phyloP scores from a whole-genome alignment of 2,329 filamentous ascomycete species.

The Orbilia javanica region DNA sequence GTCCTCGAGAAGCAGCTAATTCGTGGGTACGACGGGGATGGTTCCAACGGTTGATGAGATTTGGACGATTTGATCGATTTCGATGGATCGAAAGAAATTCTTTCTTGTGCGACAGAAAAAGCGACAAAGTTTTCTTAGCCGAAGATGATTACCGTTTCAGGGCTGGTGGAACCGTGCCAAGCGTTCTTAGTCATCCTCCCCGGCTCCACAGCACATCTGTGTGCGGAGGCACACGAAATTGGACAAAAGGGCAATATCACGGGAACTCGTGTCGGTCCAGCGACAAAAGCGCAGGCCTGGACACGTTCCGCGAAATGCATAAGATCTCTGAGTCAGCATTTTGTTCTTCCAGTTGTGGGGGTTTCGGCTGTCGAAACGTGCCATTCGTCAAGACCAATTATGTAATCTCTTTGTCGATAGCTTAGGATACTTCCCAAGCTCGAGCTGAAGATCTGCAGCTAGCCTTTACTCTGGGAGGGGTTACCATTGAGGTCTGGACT shows the following conservation, averaged over 20 bases:
- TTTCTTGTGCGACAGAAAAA: too few species aligned
- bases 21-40: too few species aligned
- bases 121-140: background rate
- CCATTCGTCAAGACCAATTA: background rate
- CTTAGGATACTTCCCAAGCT: background rate
- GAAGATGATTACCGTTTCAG: background rate
- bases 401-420: background rate
- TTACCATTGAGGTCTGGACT: too few species aligned
- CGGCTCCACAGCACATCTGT: too few species aligned
- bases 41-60: too few species aligned
- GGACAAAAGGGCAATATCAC: slow-evolving; percentile 16
- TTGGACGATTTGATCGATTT: too few species aligned
- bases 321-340: slow-evolving; percentile 25
- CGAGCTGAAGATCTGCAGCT: too few species aligned
- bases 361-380: background rate
- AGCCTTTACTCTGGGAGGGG: too few species aligned
- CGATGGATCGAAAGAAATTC: too few species aligned
- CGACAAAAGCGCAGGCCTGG: slow-evolving; percentile 29
- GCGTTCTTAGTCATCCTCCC: slow-evolving; percentile 7
- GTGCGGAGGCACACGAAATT: too few species aligned
- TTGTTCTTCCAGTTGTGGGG: background rate
- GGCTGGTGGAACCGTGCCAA: background rate
- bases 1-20: too few species aligned
- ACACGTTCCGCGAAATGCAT: background rate
- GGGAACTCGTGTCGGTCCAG: slow-evolving; percentile 11